These are phyloP conservation scores for Sphaerostilbella broomeana DNA, from an alignment of 2,329 filamentous ascomycete genomes.

Conservation along the genomic window DNA sequence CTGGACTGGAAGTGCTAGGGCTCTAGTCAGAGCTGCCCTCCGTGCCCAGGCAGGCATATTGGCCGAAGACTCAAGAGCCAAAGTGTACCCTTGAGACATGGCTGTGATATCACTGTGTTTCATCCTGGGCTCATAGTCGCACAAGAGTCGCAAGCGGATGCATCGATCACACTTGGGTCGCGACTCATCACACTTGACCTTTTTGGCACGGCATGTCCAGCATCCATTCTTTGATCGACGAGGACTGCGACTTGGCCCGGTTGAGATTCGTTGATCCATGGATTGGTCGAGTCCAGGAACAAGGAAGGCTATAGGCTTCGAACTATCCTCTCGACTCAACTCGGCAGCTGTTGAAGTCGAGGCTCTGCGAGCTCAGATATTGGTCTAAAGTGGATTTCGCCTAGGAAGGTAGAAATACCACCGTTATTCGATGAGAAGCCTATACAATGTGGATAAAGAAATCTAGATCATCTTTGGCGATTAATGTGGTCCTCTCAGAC, in stretches of 20 bases:
- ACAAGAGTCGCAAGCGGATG: conserved; percentile 20
- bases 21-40: conserved; percentile 9
- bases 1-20: conserved; percentile 10
- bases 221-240: conserved; percentile 19
- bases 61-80: conserved; percentile 3
- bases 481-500: neutral
- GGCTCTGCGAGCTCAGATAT: too few species aligned
- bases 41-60: conserved; percentile 8
- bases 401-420: too few species aligned
- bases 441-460: too few species aligned
- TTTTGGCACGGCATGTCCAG: conserved; percentile 26
- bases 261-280: conserved; percentile 1
- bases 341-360: too few species aligned
- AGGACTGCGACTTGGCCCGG: conserved; percentile 5
- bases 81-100: conserved; percentile 4
- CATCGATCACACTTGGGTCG: conserved; percentile 23
- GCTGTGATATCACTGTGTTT: conserved; percentile 6
- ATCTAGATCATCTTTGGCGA: too few species aligned
- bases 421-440: too few species aligned
- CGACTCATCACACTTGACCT: conserved; percentile 27
- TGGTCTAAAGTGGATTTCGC: too few species aligned
- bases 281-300: too few species aligned
- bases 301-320: too few species aligned
- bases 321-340: too few species aligned
- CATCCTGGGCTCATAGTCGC: conserved; percentile 23